These are phyloP conservation scores for Chrysopogon serrulatus DNA, from an alignment of 176 grass and related monocot species.

Conservation along the genomic window DNA sequence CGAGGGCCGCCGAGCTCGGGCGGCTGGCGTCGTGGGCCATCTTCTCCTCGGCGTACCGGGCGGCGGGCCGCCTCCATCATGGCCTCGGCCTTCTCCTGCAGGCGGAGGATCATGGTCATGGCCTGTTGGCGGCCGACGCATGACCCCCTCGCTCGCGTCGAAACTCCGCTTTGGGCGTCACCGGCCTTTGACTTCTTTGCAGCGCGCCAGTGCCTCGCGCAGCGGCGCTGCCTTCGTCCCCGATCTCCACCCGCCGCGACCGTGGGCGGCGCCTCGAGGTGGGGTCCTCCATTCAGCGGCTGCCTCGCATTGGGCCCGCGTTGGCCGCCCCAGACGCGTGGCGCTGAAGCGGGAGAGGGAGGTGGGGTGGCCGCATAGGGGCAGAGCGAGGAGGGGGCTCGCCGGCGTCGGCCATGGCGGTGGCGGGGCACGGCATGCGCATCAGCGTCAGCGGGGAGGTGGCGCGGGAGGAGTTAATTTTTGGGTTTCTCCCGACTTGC, in stretches of 20 bases:
- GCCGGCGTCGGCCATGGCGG: conserved; percentile 36
- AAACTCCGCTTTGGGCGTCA: conserved; percentile 53
- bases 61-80: conserved; percentile 86
- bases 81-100: conserved; percentile 87
- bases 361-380: conserved; percentile 34
- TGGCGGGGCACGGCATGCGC: conserved; percentile 21
- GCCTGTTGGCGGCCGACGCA: conserved; percentile 64
- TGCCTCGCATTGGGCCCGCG: background rate
- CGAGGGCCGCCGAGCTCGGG: conserved; percentile 56
- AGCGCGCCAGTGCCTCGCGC: conserved; percentile 43
- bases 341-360: background rate
- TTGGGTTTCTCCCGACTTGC: background rate
- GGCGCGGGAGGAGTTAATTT: conserved; percentile 7
- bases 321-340: background rate
- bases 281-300: background rate
- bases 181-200: conserved; percentile 5
- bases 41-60: conserved; percentile 66
- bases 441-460: conserved; percentile 5
- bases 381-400: conserved; percentile 18
- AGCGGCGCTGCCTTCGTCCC: conserved; percentile 45
- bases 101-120: conserved; percentile 79
- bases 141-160: conserved; percentile 57
- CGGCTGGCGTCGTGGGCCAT: conserved; percentile 64
- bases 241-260: conserved; percentile 56
- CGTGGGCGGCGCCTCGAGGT: conserved; percentile 26